Conservation (phyloP, 371 early-diverging fungal species). For the Syncephalastrum sp. region DNA sequence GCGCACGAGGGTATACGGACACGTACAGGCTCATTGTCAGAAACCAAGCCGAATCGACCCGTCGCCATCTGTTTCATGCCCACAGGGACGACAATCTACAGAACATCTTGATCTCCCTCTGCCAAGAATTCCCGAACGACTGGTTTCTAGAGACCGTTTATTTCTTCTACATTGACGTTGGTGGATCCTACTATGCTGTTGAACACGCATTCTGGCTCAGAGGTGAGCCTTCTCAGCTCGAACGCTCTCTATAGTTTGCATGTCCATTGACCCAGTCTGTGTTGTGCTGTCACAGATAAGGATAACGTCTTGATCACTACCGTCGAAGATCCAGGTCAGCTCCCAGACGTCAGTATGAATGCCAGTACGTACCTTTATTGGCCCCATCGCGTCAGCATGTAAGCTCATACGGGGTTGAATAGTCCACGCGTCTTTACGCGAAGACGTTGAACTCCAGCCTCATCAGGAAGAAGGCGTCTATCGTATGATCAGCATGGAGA, state of each 20-base stretch:
- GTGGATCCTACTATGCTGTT: slow-evolving; percentile 33
- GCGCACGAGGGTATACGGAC: slow-evolving; percentile 12
- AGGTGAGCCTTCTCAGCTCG: slow-evolving; percentile 13
- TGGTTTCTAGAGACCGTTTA: slow-evolving; percentile 27
- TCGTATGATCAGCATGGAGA: slow-evolving; percentile 38
- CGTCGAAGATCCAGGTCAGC: slow-evolving; percentile 17
- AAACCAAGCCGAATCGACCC: slow-evolving; percentile 6
- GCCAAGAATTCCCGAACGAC: slow-evolving; percentile 20
- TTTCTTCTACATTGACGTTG: slow-evolving; percentile 42
- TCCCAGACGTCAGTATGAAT: slow-evolving; percentile 35
- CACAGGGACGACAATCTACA: slow-evolving; percentile 26
- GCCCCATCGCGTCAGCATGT: background rate
- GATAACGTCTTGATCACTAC: slow-evolving; percentile 34
- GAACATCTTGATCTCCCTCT: slow-evolving; percentile 22
- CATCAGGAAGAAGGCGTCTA: slow-evolving; percentile 44
- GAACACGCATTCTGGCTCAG: slow-evolving; percentile 36
- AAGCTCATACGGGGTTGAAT: background rate
- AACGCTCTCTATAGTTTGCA: too few relatives aligned
- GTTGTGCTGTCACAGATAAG: slow-evolving; percentile 21
- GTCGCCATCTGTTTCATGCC: slow-evolving; percentile 23
- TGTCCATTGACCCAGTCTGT: background rate
- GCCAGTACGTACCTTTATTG: slow-evolving; percentile 24
- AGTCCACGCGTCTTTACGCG: slow-evolving; percentile 39
- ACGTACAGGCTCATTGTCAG: slow-evolving; percentile 17
- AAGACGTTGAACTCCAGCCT: slow-evolving; percentile 22